Evolutionary conservation across 306 rosid genomes (phyloP).

Genomic region (Oxytropis ochrocephala): DNA sequence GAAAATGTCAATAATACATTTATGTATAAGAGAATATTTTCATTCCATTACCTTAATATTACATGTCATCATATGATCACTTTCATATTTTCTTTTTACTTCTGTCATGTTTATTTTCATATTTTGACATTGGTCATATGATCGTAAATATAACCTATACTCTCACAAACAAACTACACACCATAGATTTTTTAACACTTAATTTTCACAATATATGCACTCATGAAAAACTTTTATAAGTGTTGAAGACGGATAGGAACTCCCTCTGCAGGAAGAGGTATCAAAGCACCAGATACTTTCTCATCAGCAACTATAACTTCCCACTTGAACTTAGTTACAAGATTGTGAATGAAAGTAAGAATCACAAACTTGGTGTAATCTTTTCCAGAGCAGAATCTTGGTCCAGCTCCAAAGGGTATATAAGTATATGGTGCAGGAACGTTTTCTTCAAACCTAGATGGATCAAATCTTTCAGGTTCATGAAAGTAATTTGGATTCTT

Average conservation of each 20-base stretch:
- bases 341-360: slow-evolving; percentile 32
- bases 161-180: neutral
- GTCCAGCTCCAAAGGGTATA: slow-evolving; percentile 36
- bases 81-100: neutral
- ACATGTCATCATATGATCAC: neutral
- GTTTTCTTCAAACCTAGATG: slow-evolving; percentile 34
- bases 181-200: neutral
- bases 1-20: neutral
- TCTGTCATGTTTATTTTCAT: neutral
- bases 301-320: slow-evolving; percentile 20
- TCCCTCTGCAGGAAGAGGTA: slow-evolving; percentile 24
- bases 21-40: neutral
- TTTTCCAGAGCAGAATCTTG: slow-evolving; percentile 33
- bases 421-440: slow-evolving; percentile 24
- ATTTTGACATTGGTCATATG: neutral
- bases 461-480: slow-evolving; percentile 35
- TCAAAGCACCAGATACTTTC: neutral
- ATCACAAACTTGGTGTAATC: slow-evolving; percentile 22
- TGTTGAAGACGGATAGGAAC: slow-evolving; percentile 24
- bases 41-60: neutral
- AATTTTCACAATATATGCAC: neutral
- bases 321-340: slow-evolving; percentile 33
- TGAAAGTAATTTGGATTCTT: slow-evolving; percentile 22
- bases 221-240: neutral
- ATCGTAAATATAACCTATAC: neutral